Conservation (phyloP, 176 grass and related monocot species). For the Bromus sterilis region DNA sequence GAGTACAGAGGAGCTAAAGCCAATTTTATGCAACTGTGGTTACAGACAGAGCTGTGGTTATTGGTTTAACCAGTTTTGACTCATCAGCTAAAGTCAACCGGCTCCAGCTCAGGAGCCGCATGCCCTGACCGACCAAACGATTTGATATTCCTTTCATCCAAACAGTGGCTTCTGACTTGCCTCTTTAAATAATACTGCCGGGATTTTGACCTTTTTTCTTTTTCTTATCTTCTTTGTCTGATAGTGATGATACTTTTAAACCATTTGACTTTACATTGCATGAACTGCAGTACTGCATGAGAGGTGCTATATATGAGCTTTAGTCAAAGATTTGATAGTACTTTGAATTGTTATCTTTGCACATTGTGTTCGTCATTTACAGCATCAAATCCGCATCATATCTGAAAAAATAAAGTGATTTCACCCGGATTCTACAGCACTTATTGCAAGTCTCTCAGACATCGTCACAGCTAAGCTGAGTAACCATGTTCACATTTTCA, state of each 20-base stretch:
- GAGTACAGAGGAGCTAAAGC: too few relatives aligned
- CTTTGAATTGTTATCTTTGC: background rate
- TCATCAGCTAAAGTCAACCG: background rate
- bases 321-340: constrained; percentile 13
- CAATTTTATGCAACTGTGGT: too few relatives aligned
- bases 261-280: constrained; percentile 25
- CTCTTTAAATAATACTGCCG: background rate
- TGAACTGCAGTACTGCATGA: background rate
- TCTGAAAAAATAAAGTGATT: background rate
- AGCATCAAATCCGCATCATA: background rate
- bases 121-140: background rate
- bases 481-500: background rate
- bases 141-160: background rate
- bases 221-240: background rate
- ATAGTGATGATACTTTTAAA: constrained; percentile 12
- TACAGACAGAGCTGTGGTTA: background rate
- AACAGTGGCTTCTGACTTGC: background rate
- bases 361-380: background rate
- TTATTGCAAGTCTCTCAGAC: background rate
- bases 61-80: background rate
- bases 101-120: background rate
- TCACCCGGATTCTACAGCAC: background rate
- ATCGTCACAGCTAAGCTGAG: background rate
- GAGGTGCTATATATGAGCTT: background rate
- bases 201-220: background rate